Conservation (phyloP, 495 filamentous ascomycete genomes). For the Tirmania nivea region DNA sequence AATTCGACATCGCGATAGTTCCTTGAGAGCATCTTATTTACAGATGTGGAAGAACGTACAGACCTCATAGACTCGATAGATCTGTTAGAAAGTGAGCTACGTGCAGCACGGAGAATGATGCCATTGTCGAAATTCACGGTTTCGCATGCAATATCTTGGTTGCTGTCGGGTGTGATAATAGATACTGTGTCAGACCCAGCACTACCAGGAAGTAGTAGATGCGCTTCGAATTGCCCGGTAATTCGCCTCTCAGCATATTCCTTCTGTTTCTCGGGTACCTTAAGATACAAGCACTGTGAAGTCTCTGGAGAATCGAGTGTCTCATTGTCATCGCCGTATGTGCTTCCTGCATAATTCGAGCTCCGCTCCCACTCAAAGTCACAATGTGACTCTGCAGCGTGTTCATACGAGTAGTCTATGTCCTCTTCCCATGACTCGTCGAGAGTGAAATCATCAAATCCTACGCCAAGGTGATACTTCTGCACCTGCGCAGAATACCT, state of each 20-base stretch:
- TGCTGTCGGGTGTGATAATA: slow-evolving; percentile 3
- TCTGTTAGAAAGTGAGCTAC: slow-evolving; percentile 11
- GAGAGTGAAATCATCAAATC: slow-evolving; percentile 21
- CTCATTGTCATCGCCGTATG: slow-evolving; percentile 4
- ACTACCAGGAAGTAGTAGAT: slow-evolving; percentile 14
- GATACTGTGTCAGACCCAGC: slow-evolving; percentile 4
- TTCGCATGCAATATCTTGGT: slow-evolving; percentile 7
- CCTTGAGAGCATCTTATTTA: slow-evolving; percentile 9
- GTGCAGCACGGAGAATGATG: slow-evolving; percentile 11
- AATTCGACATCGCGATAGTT: slow-evolving; percentile 16
- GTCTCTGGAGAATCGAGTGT: not conserved
- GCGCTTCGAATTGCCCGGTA: slow-evolving; percentile 19
- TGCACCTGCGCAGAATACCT: slow-evolving; percentile 6
- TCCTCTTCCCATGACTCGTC: slow-evolving; percentile 75
- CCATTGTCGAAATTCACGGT: slow-evolving; percentile 8
- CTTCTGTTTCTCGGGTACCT: slow-evolving; percentile 8
- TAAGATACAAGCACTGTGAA: slow-evolving; percentile 4
- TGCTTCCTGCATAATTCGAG: slow-evolving; percentile 18
- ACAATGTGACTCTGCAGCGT: slow-evolving; percentile 72
- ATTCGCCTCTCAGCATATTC: slow-evolving; percentile 15
- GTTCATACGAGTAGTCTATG: slow-evolving; percentile 85
- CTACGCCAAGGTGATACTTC: slow-evolving; percentile 3
- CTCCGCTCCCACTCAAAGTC: slow-evolving; percentile 65
- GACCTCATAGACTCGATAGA: slow-evolving; percentile 10
- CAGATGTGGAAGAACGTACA: slow-evolving; percentile 7